A percentile compares a stretch with the other conserved stretches of the same genome.
phyloP scores from a whole-genome alignment of 78 protist species.

The slime mould (Dictyostelium discoideum) region DNA sequence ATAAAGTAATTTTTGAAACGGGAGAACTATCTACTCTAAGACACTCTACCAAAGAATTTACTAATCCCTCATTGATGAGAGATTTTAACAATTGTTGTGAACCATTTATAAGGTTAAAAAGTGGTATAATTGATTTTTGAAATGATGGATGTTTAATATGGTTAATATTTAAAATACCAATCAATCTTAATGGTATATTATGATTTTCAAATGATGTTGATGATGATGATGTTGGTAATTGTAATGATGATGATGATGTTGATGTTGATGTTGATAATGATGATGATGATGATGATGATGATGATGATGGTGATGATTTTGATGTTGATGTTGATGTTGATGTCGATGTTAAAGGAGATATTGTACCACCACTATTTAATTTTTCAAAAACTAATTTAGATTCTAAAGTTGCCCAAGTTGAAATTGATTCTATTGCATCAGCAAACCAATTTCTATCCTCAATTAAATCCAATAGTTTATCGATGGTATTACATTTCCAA shows the following conservation, averaged over 20 bases:
- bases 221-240: too few relatives aligned
- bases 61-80: conserved; percentile 45
- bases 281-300: not conserved
- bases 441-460: conserved; percentile 73
- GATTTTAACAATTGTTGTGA: conserved; percentile 9
- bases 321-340: not conserved
- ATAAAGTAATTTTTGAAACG: conserved; percentile 55
- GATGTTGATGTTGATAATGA: not conserved
- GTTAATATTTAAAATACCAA: conserved; percentile 11
- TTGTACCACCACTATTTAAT: not conserved
- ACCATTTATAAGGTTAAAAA: conserved; percentile 21
- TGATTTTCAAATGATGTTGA: not conserved
- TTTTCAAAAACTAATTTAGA: conserved; percentile 13
- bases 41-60: conserved; percentile 24
- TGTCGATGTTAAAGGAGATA: not conserved
- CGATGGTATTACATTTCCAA: conserved; percentile 56
- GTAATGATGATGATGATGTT: not conserved
- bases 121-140: conserved; percentile 71
- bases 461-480: conserved; percentile 12
- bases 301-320: not conserved
- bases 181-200: not conserved
- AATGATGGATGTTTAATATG: conserved; percentile 70
- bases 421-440: conserved; percentile 72
- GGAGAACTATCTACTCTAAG: conserved; percentile 42
- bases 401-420: conserved; percentile 65